Conservation (phyloP, 2,329 filamentous ascomycete species). For the Fusarium phyllophilum region DNA sequence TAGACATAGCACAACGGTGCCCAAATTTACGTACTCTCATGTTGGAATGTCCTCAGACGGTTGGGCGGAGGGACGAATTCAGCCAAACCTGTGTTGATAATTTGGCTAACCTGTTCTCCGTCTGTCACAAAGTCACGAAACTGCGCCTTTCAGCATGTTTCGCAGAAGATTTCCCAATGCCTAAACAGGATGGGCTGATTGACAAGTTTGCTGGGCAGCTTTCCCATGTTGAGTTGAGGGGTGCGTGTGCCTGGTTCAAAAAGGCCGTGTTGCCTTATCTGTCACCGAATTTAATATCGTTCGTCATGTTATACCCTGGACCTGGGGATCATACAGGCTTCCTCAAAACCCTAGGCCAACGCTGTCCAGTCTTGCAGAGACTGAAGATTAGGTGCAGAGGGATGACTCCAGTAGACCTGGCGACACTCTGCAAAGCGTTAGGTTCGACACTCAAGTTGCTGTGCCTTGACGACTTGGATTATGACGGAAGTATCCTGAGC, state of each 20-base stretch:
- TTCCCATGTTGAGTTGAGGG: background rate
- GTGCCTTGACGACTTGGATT: background rate
- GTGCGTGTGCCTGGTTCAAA: background rate
- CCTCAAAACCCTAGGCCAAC: background rate
- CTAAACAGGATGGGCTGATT: too few species aligned
- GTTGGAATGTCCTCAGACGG: fast-evolving
- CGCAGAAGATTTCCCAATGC: fast-evolving
- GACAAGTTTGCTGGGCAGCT: background rate
- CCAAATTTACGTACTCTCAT: background rate
- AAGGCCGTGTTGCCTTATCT: background rate
- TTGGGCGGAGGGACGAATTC: background rate
- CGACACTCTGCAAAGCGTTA: background rate
- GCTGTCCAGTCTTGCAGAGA: background rate
- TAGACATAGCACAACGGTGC: slow-evolving; percentile 10
- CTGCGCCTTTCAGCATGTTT: background rate
- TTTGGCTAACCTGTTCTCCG: background rate
- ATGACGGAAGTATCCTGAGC: background rate
- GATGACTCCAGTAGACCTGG: fast-evolving
- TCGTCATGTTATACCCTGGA: background rate
- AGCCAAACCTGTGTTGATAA: background rate
- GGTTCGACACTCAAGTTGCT: background rate
- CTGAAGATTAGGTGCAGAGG: fast-evolving
- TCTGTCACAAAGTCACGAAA: background rate
- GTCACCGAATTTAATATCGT: background rate
- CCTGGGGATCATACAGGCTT: background rate